Conservation (phyloP, 2,329 filamentous ascomycete genomes). For the Trichoderma atrobrunneum region DNA sequence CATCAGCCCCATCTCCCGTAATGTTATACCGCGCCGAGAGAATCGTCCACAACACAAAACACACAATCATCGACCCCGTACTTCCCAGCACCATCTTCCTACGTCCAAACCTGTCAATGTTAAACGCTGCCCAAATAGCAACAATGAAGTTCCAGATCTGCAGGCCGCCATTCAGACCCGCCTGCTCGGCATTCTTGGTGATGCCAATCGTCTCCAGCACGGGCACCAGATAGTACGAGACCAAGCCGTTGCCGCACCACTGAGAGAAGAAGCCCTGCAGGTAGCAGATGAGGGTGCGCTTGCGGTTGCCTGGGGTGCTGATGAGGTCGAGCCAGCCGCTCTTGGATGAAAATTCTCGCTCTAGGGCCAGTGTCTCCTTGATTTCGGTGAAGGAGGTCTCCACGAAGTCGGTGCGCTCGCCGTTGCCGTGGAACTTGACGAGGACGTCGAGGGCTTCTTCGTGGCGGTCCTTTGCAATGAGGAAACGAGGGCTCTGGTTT, state of each 20-base stretch:
- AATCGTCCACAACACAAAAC: conserved; percentile 8
- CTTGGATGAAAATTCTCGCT: background rate
- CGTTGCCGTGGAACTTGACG: conserved; percentile 35
- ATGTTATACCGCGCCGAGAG: conserved; percentile 7
- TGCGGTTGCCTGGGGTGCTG: conserved; percentile 11
- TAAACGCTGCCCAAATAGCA: conserved; percentile 8
- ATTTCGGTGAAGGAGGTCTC: conserved; percentile 8
- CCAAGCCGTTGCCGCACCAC: conserved; percentile 14
- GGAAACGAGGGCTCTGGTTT: conserved; percentile 26
- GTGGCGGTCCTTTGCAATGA: conserved; percentile 32
- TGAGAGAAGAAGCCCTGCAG: conserved; percentile 15
- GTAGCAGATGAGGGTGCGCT: conserved; percentile 15
- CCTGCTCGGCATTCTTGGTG: conserved; percentile 9
- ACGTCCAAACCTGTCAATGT: conserved; percentile 2
- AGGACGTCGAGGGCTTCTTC: conserved; percentile 38
- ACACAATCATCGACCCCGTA: conserved; percentile 11
- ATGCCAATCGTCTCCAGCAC: conserved; percentile 16
- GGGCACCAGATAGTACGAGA: conserved; percentile 13
- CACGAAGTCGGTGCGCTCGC: conserved; percentile 11
- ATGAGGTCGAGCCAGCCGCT: conserved; percentile 12
- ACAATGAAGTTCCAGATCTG: conserved; percentile 16
- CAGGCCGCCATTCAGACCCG: conserved; percentile 7
- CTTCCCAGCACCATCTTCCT: conserved; percentile 10
- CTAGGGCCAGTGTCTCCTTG: conserved; percentile 9
- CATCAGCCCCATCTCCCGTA: background rate